Percentiles rank a stretch among this genome's conserved stretches.
These are phyloP conservation scores for Lumnitzera racemosa DNA, from an alignment of 345 rosid species.

Conservation along the genomic window DNA sequence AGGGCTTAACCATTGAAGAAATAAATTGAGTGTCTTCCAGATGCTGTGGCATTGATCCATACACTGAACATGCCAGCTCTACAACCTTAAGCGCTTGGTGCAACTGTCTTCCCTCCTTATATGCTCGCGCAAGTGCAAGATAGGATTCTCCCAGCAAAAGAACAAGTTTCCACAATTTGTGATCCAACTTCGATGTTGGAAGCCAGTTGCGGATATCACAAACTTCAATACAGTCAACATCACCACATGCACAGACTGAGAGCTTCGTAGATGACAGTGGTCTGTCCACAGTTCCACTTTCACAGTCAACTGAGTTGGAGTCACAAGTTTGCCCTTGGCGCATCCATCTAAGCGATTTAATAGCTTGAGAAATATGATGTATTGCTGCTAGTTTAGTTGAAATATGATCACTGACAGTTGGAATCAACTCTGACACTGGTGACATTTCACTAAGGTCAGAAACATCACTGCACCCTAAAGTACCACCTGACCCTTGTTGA, in stretches of 20 bases:
- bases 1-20: constrained; percentile 51
- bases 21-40: constrained; percentile 56
- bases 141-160: constrained; percentile 94
- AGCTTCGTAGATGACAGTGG: constrained; percentile 31
- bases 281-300: constrained; percentile 18
- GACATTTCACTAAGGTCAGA: constrained; percentile 28
- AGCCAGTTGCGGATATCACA: constrained; percentile 96
- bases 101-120: constrained; percentile 76
- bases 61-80: constrained; percentile 70
- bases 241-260: constrained; percentile 89
- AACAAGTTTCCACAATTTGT: constrained; percentile 90
- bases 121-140: constrained; percentile 78
- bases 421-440: constrained; percentile 32
- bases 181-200: constrained; percentile 76
- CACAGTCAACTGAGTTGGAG: constrained; percentile 25
- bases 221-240: constrained; percentile 92
- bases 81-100: constrained; percentile 74
- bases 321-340: constrained; percentile 65
- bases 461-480: constrained; percentile 22
- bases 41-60: constrained; percentile 94
- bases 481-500: constrained; percentile 15
- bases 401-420: constrained; percentile 52
- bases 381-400: constrained; percentile 82
- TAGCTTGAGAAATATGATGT: constrained; percentile 95
- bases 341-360: constrained; percentile 88